phyloP scores from a whole-genome alignment of 78 protist genomes.

The Emiliania huxleyi region DNA sequence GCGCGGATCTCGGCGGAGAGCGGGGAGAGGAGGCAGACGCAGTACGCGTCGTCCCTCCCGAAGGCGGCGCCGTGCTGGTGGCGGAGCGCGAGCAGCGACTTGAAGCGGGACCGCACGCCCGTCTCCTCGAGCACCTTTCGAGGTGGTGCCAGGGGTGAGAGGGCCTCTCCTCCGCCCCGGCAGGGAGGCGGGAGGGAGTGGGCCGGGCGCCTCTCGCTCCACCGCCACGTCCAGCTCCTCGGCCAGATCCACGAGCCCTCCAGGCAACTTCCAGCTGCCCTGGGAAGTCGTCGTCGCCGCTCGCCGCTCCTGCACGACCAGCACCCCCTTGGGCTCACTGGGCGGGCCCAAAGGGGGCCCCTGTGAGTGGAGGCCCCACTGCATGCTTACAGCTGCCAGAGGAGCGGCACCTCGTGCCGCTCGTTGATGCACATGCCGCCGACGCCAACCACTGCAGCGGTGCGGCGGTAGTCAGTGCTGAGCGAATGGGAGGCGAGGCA shows the following conservation, averaged over 20 bases:
- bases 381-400: neutral
- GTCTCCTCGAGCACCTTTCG: neutral
- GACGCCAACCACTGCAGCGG: neutral
- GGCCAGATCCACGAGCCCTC: neutral
- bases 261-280: neutral
- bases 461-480: no score
- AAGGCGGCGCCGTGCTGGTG: neutral
- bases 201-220: neutral
- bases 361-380: no score
- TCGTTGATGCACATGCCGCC: neutral
- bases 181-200: neutral
- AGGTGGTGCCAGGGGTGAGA: neutral
- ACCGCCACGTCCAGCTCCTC: neutral
- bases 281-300: neutral
- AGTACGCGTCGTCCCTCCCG: neutral
- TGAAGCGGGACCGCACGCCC: neutral
- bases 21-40: neutral
- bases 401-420: neutral
- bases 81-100: neutral
- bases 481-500: no score
- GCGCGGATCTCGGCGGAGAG: neutral
- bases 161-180: neutral
- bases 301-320: neutral
- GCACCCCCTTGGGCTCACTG: no score
- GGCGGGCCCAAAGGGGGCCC: no score